Evolutionary conservation across 345 rosid genomes (phyloP).

Genomic region (Kandelia obovata): DNA sequence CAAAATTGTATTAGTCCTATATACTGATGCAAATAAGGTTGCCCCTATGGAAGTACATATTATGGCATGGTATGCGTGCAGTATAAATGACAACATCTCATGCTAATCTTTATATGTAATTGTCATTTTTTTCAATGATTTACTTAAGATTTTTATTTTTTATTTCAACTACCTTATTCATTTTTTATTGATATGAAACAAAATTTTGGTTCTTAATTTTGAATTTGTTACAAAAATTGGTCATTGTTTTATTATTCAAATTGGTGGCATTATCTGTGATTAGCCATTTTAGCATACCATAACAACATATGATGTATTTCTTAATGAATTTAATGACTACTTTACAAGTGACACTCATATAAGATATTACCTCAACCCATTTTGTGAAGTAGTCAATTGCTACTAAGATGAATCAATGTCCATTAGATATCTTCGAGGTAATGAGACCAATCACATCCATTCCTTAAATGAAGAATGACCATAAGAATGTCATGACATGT

Average conservation of each 20-base stretch:
- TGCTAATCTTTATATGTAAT: no score
- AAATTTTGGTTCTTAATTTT: no score
- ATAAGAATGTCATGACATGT: background rate
- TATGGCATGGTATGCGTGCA: no score
- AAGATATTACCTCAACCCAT: background rate
- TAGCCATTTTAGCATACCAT: background rate
- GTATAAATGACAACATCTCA: no score
- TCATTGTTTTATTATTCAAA: background rate
- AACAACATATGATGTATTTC: background rate
- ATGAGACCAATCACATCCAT: background rate
- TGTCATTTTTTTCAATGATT: no score
- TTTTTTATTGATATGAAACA: no score
- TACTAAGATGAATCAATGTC: background rate
- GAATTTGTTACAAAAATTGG: no score
- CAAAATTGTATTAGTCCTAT: no score
- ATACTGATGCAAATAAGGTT: no score
- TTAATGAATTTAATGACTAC: background rate
- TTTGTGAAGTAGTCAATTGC: background rate
- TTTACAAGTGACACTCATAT: background rate
- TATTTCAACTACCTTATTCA: background rate
- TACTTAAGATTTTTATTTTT: background rate
- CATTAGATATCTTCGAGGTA: background rate
- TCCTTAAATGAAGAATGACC: background rate
- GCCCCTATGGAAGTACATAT: no score
- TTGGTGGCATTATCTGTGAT: background rate